Conservation (phyloP, 2,329 filamentous ascomycete species). For the Aciculosporium take region DNA sequence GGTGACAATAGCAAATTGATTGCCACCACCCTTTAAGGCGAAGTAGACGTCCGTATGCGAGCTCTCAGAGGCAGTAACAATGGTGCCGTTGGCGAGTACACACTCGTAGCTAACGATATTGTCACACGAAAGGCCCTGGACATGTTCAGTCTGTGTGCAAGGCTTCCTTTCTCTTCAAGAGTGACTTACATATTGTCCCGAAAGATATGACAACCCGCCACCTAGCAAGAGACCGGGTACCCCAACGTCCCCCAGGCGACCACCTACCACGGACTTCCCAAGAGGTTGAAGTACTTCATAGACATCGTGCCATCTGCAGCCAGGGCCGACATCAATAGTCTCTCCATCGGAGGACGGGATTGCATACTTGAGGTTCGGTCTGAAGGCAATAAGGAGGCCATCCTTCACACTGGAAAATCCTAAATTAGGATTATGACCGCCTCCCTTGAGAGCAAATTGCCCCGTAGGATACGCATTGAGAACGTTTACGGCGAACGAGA, state of each 20-base stretch:
- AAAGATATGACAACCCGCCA: slow-evolving; percentile 37
- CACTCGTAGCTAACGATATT: slow-evolving; percentile 32
- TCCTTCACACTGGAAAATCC: slow-evolving; percentile 35
- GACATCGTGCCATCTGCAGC: slow-evolving; percentile 29
- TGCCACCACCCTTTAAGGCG: slow-evolving; percentile 41
- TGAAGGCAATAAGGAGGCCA: slow-evolving; percentile 27
- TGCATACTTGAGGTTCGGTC: slow-evolving; percentile 4
- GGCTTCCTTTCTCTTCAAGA: slow-evolving; percentile 9
- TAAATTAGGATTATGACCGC: slow-evolving; percentile 42
- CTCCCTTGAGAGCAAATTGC: slow-evolving; percentile 40
- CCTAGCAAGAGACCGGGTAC: slow-evolving; percentile 38
- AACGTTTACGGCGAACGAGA: slow-evolving; percentile 35
- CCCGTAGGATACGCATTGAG: slow-evolving; percentile 29
- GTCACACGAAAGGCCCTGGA: slow-evolving; percentile 5
- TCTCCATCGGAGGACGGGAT: slow-evolving; percentile 17
- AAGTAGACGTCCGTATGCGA: slow-evolving; percentile 34
- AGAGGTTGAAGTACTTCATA: slow-evolving; percentile 25
- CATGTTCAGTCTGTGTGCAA: not conserved
- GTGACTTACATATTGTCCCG: slow-evolving; percentile 34
- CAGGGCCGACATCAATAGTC: slow-evolving; percentile 30
- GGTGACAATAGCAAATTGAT: slow-evolving; percentile 38
- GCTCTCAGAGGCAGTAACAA: slow-evolving; percentile 28
- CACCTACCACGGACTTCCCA: slow-evolving; percentile 28
- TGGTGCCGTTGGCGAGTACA: slow-evolving; percentile 34
- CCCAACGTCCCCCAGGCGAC: slow-evolving; percentile 32